Evolutionary conservation across 2,329 filamentous ascomycete genomes (phyloP).

Genomic region (Fusarium haematococcum): DNA sequence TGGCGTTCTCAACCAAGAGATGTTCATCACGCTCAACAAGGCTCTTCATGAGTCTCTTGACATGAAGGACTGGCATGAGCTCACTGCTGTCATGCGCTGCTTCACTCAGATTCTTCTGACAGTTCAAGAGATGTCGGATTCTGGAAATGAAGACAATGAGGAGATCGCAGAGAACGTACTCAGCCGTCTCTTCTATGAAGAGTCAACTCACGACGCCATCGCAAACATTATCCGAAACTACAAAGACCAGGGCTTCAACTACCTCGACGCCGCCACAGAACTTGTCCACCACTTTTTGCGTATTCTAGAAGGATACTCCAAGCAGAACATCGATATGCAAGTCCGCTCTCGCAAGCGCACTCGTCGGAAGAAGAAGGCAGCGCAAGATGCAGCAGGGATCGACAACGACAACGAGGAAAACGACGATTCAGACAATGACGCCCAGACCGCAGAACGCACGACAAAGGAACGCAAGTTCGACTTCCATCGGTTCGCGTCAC

Average conservation of each 20-base stretch:
- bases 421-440: slow-evolving; percentile 79
- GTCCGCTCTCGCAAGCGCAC: slow-evolving; percentile 83
- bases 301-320: slow-evolving; percentile 92
- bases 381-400: slow-evolving; percentile 52
- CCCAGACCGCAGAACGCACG: slow-evolving; percentile 75
- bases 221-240: slow-evolving; percentile 85
- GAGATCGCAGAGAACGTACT: slow-evolving; percentile 98
- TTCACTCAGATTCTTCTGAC: slow-evolving; percentile 95
- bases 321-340: slow-evolving; percentile 94
- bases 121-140: slow-evolving; percentile 91
- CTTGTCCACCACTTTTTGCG: slow-evolving; percentile 91
- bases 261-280: slow-evolving; percentile 91
- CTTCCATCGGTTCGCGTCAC: slow-evolving; percentile 83
- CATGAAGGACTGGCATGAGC: slow-evolving; percentile 86
- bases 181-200: slow-evolving; percentile 98
- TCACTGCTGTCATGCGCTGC: slow-evolving; percentile 90
- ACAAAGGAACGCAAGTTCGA: slow-evolving; percentile 92
- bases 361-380: slow-evolving; percentile 78
- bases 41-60: slow-evolving; percentile 84
- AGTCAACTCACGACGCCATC: slow-evolving; percentile 90
- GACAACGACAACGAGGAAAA: slow-evolving; percentile 68
- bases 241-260: slow-evolving; percentile 93
- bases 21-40: slow-evolving; percentile 88
- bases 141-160: slow-evolving; percentile 88
- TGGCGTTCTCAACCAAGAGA: slow-evolving; percentile 92